A percentile compares a stretch with the other conserved stretches of the same genome.
phyloP scores from a whole-genome alignment of 768 basidiomycete species.

The Cyclocybe aegerita region DNA sequence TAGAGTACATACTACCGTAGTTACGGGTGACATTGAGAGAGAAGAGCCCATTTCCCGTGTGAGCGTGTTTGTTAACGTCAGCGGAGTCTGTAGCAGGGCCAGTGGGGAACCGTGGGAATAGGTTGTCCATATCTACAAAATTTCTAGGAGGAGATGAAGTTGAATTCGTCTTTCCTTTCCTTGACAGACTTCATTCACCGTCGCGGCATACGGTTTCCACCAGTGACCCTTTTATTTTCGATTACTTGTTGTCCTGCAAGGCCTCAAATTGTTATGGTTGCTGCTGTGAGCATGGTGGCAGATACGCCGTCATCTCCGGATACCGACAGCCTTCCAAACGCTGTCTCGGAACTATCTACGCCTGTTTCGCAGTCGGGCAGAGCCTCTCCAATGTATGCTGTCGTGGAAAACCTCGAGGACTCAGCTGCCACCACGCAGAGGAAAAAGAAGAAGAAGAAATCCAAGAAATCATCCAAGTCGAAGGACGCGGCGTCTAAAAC shows the following conservation, averaged over 20 bases:
- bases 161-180: too few relatives aligned
- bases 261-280: slow-evolving; percentile 6
- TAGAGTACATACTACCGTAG: too few relatives aligned
- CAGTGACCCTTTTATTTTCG: background rate
- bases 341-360: slow-evolving; percentile 23
- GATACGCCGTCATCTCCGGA: slow-evolving; percentile 21
- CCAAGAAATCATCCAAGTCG: slow-evolving; percentile 52
- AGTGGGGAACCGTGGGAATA: too few relatives aligned
- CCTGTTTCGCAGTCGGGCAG: slow-evolving; percentile 30
- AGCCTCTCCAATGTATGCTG: slow-evolving; percentile 28
- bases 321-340: slow-evolving; percentile 17
- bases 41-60: too few relatives aligned
- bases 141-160: too few relatives aligned
- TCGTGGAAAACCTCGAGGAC: slow-evolving; percentile 20
- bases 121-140: too few relatives aligned
- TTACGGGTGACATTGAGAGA: too few relatives aligned
- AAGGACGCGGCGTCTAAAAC: slow-evolving; percentile 35
- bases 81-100: too few relatives aligned
- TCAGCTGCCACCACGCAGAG: slow-evolving; percentile 36
- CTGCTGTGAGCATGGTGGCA: slow-evolving; percentile 8
- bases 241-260: background rate
- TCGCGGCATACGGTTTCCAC: background rate
- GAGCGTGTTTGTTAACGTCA: too few relatives aligned
- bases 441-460: slow-evolving; percentile 72
- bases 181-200: too few relatives aligned